Conservation (phyloP, 1,284 basidiomycete species). For the Ustilago loliicola region DNA sequence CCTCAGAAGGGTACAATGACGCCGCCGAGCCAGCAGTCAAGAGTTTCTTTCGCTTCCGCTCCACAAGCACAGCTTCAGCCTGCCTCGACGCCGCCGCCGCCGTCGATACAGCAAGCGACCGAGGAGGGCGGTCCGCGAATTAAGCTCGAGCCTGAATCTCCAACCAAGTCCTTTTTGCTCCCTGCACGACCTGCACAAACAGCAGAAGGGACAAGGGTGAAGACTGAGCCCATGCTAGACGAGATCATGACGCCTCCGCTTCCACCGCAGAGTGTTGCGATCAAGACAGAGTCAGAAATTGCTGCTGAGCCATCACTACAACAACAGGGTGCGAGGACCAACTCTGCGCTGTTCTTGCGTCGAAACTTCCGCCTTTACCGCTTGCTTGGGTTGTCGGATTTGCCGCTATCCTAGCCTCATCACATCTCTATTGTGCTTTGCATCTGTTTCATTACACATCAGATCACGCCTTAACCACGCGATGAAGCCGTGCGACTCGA, state of each 20-base stretch:
- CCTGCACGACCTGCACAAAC: background rate
- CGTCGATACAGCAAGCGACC: background rate
- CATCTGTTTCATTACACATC: background rate
- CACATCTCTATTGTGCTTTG: background rate
- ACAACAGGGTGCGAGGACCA: background rate
- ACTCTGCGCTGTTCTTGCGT: constrained; percentile 32
- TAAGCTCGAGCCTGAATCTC: background rate
- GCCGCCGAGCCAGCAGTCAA: background rate
- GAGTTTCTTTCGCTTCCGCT: constrained; percentile 12
- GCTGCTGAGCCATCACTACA: background rate
- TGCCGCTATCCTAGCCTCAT: constrained; percentile 16
- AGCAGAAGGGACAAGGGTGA: background rate
- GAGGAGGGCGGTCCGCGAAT: background rate
- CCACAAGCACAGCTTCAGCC: too few species aligned
- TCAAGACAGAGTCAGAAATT: background rate
- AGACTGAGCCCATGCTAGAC: background rate
- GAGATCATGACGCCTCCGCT: background rate
- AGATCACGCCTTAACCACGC: background rate
- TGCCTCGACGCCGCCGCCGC: background rate
- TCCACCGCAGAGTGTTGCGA: background rate
- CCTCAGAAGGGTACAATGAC: background rate
- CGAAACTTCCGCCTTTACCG: constrained; percentile 40
- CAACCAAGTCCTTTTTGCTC: background rate
- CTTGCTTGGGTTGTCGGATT: constrained; percentile 13
- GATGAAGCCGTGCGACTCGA: too few species aligned